Evolutionary conservation across 257 asterid species (phyloP).

Genomic region (Ligustrum vulgare): DNA sequence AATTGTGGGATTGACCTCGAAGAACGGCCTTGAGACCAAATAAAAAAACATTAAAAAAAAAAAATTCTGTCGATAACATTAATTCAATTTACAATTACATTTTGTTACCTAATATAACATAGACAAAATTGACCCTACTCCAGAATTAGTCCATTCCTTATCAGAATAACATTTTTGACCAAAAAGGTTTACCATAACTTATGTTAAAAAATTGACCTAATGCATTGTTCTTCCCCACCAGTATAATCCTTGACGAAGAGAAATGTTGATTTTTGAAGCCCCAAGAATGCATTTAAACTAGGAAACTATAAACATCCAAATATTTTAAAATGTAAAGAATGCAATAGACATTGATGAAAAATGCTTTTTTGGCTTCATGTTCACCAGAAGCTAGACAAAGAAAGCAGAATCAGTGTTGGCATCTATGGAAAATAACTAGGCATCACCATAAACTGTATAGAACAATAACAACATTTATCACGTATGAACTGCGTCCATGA

Average conservation of each 20-base stretch:
- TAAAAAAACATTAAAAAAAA: not conserved
- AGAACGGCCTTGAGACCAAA: not conserved
- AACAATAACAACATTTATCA: not conserved
- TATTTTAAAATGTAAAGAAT: not conserved
- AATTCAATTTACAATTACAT: not conserved
- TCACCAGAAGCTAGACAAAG: not conserved
- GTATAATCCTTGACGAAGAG: not conserved
- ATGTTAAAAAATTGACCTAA: not conserved
- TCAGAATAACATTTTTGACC: not conserved
- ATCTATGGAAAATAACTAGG: not conserved
- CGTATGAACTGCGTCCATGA: not conserved
- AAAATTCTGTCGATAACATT: not conserved
- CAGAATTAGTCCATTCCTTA: not conserved
- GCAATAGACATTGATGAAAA: not conserved
- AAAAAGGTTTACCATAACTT: not conserved
- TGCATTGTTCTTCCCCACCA: not conserved
- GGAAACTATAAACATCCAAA: not conserved
- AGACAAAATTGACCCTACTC: not conserved
- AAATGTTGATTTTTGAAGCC: not conserved
- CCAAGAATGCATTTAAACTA: not conserved
- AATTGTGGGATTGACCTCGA: not conserved
- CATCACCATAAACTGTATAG: not conserved
- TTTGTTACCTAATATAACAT: not conserved
- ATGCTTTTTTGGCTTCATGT: not conserved
- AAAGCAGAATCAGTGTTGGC: not conserved